Percentiles rank a stretch among this genome's conserved stretches.
Conservation (phyloP, 2,329 filamentous ascomycete genomes). For the Chaetomium strumarium region DNA sequence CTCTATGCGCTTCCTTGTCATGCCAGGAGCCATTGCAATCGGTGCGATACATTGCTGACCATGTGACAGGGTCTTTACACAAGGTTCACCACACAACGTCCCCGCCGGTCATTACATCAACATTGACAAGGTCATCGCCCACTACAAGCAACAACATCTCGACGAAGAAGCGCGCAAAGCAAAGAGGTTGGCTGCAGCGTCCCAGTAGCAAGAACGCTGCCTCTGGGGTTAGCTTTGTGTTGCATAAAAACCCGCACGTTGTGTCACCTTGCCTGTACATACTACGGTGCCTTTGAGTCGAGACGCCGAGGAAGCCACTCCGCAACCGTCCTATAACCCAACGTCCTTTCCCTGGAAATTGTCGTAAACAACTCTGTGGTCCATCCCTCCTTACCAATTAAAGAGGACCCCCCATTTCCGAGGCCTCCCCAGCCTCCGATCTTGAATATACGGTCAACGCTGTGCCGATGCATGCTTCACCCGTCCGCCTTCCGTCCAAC, state of each 20-base stretch:
- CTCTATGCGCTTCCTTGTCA: not conserved
- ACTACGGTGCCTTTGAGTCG: not conserved
- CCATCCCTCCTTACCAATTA: not conserved
- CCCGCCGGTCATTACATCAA: slow-evolving; percentile 50
- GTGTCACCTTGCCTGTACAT: slow-evolving; percentile 16
- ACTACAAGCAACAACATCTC: slow-evolving; percentile 50
- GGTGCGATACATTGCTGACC: slow-evolving; percentile 22
- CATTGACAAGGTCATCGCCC: slow-evolving; percentile 51
- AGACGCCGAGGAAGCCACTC: slow-evolving; percentile 12
- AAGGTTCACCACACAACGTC: slow-evolving; percentile 47
- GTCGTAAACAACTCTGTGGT: not conserved
- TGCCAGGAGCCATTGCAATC: slow-evolving; percentile 11
- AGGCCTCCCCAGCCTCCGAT: not conserved
- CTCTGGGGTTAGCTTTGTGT: slow-evolving; percentile 3
- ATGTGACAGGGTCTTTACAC: slow-evolving; percentile 42
- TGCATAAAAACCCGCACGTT: slow-evolving; percentile 14
- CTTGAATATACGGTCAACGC: not conserved
- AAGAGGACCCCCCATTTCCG: not conserved
- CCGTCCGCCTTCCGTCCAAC: not conserved
- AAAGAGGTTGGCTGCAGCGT: slow-evolving; percentile 38
- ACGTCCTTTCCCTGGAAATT: slow-evolving; percentile 5
- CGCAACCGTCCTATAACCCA: slow-evolving; percentile 6
- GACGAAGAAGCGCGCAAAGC: slow-evolving; percentile 52
- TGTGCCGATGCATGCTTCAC: slow-evolving; percentile 7
- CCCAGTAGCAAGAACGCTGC: slow-evolving; percentile 27